These are phyloP conservation scores for Lipomyces yamadae DNA, from an alignment of 805 yeast species.

Conservation along the genomic window DNA sequence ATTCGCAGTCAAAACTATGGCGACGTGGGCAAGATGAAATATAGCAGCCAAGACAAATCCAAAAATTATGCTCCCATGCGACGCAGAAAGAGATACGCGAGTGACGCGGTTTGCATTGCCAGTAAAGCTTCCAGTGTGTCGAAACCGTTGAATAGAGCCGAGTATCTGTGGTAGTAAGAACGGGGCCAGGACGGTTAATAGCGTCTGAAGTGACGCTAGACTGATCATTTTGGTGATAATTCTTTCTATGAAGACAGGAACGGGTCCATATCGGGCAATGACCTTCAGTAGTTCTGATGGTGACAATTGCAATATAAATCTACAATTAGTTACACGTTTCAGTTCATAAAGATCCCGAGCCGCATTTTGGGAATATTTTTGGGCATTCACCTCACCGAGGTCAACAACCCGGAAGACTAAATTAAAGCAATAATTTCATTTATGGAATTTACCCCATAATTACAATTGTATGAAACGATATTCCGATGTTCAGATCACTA, in stretches of 20 bases:
- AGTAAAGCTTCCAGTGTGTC: not conserved
- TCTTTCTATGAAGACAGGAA: not conserved
- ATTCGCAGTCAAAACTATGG: not conserved
- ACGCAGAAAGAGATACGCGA: not conserved
- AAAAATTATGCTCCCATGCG: not conserved
- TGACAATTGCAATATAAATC: not conserved
- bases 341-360: too few species aligned
- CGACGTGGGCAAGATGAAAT: not conserved
- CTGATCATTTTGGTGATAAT: not conserved
- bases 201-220: not conserved
- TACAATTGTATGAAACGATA: too few species aligned
- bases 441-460: too few species aligned
- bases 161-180: not conserved
- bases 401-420: too few species aligned
- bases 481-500: not conserved
- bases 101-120: not conserved
- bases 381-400: too few species aligned
- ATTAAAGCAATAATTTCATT: too few species aligned
- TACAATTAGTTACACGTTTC: too few species aligned
- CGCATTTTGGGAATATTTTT: too few species aligned
- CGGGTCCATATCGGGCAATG: not conserved
- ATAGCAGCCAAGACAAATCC: not conserved
- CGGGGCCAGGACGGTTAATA: not conserved
- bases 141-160: not conserved
- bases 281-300: not conserved